Evolutionary conservation across 2,329 filamentous ascomycete genomes (phyloP).

Genomic region (Didymellaceae sp.): DNA sequence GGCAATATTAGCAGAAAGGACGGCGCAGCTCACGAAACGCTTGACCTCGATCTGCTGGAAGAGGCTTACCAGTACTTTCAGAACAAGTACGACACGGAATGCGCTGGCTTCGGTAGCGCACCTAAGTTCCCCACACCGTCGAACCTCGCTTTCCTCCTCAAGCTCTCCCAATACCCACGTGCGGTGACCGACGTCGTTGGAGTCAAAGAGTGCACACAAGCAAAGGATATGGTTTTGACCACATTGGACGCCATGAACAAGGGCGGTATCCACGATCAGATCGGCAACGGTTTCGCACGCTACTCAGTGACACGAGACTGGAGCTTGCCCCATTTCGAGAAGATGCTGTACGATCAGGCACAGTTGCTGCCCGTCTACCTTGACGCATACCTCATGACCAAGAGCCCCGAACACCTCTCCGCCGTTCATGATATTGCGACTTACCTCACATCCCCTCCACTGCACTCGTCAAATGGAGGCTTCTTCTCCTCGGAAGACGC

Average conservation of each 20-base stretch:
- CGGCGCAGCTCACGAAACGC: conserved; percentile 65
- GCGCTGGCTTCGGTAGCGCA: conserved; percentile 69
- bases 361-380: conserved; percentile 84
- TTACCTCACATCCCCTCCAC: conserved; percentile 78
- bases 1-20: conserved; percentile 66
- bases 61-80: conserved; percentile 70
- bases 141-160: conserved; percentile 82
- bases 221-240: conserved; percentile 78
- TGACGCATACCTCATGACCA: conserved; percentile 78
- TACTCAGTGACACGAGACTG: conserved; percentile 93
- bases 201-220: conserved; percentile 73
- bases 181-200: conserved; percentile 89
- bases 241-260: conserved; percentile 81
- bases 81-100: conserved; percentile 28
- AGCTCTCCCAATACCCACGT: conserved; percentile 72
- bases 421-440: conserved; percentile 81
- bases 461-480: conserved; percentile 72
- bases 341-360: conserved; percentile 93
- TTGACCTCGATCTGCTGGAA: conserved; percentile 90
- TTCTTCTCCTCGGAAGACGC: conserved; percentile 91
- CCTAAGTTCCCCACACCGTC: conserved; percentile 92
- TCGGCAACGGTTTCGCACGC: conserved; percentile 79
- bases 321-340: conserved; percentile 96
- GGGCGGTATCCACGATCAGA: conserved; percentile 74
- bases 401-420: conserved; percentile 74